phyloP scores from a whole-genome alignment of 495 filamentous ascomycete species.

The Coniosporium apollinis region DNA sequence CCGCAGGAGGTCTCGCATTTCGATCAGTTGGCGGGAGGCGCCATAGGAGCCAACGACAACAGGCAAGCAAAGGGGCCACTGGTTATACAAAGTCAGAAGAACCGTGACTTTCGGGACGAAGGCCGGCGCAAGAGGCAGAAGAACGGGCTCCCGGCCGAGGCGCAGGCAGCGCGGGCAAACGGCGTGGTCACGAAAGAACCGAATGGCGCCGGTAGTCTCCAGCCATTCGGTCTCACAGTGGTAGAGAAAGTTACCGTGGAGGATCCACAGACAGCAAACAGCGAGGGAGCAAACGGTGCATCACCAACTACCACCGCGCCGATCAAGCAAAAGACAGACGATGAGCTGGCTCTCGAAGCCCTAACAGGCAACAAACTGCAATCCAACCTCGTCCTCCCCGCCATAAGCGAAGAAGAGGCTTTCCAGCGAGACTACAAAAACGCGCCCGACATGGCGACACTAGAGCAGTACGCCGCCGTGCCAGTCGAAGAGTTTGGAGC shows the following conservation, averaged over 20 bases:
- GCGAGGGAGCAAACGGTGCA: background rate
- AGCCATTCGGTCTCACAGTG: conserved; percentile 1
- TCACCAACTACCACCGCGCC: background rate
- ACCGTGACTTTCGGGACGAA: conserved; percentile 58
- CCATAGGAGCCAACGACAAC: conserved; percentile 21
- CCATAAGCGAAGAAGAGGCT: conserved; percentile 45
- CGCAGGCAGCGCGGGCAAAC: conserved; percentile 25
- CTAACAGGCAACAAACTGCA: conserved; percentile 45
- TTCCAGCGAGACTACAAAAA: conserved; percentile 46
- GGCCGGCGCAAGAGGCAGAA: conserved; percentile 29
- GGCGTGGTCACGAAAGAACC: conserved; percentile 22
- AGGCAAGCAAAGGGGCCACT: conserved; percentile 30
- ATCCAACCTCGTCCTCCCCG: conserved; percentile 45
- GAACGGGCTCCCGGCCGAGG: conserved; percentile 7
- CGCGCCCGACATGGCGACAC: conserved; percentile 39
- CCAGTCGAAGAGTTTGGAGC: conserved; percentile 92
- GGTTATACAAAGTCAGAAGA: conserved; percentile 48
- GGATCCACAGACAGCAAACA: background rate
- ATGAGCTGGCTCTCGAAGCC: conserved; percentile 67
- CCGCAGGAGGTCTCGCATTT: conserved; percentile 42
- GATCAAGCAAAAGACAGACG: conserved; percentile 32
- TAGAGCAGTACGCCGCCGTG: conserved; percentile 73
- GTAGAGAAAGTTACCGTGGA: conserved; percentile 6
- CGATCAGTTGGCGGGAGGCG: conserved; percentile 38
- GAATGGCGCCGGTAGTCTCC: conserved; percentile 6